These are phyloP conservation scores for Ceriops decandra DNA, from an alignment of 345 rosid genomes.

Conservation along the genomic window DNA sequence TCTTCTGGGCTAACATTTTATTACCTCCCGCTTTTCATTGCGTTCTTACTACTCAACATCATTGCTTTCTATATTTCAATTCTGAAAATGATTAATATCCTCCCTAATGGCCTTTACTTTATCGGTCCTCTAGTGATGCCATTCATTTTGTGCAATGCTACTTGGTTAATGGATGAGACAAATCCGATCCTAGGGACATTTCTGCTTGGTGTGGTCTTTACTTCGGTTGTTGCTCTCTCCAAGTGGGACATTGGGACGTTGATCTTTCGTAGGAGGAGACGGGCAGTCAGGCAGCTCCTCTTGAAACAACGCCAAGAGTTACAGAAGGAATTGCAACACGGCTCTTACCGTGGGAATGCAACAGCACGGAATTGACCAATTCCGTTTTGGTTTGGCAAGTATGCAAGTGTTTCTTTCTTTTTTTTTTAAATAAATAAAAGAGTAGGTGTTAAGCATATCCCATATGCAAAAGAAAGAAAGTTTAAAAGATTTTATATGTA, in stretches of 20 bases:
- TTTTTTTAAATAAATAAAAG: too few species aligned
- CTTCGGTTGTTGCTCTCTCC: neutral
- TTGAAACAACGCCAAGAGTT: neutral
- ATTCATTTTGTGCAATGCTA: neutral
- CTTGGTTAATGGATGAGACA: neutral
- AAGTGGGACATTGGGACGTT: neutral
- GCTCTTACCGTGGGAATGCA: too few species aligned
- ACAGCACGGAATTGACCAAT: too few species aligned
- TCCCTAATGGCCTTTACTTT: constrained; percentile 15
- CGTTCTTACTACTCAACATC: neutral
- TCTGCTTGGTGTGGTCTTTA: neutral
- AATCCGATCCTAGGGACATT: too few species aligned
- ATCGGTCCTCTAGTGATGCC: neutral
- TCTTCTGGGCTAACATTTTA: too few species aligned
- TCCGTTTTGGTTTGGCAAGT: too few species aligned
- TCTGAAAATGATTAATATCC: constrained; percentile 1
- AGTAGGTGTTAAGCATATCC: too few species aligned
- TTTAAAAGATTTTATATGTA: too few species aligned
- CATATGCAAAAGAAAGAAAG: too few species aligned
- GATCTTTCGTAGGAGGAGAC: neutral
- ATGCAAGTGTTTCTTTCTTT: too few species aligned
- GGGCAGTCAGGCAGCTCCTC: neutral
- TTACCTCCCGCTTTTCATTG: neutral
- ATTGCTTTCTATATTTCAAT: neutral
- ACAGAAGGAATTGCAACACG: too few species aligned